Evolutionary conservation across 2,329 filamentous ascomycete genomes (phyloP).

Genomic region (Xylaria sp.): DNA sequence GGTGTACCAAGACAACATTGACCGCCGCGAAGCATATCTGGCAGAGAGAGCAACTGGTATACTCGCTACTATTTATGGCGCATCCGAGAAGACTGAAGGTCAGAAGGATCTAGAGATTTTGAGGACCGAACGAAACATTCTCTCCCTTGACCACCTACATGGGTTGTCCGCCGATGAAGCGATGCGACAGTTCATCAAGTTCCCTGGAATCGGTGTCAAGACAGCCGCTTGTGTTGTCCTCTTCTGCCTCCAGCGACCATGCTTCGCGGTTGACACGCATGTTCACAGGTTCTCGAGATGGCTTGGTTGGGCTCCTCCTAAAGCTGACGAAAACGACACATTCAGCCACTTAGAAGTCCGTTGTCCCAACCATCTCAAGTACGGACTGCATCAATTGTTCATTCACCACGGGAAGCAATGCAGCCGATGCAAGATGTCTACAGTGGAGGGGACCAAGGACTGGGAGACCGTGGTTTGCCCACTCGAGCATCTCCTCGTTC

Average conservation of each 20-base stretch:
- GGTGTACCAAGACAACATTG: slow-evolving; percentile 74
- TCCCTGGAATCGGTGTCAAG: slow-evolving; percentile 66
- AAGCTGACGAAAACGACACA: slow-evolving; percentile 56
- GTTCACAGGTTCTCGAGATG: slow-evolving; percentile 63
- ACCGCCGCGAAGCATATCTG: slow-evolving; percentile 56
- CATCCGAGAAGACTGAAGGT: slow-evolving; percentile 52
- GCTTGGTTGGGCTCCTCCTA: slow-evolving; percentile 65
- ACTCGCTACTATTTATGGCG: slow-evolving; percentile 56
- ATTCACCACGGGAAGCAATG: slow-evolving; percentile 64
- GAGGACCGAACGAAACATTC: slow-evolving; percentile 65
- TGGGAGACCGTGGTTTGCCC: slow-evolving; percentile 66
- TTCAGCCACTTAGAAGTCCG: slow-evolving; percentile 64
- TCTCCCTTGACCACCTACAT: slow-evolving; percentile 65
- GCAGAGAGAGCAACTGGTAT: slow-evolving; percentile 54
- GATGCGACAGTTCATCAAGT: slow-evolving; percentile 61
- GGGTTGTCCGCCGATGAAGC: slow-evolving; percentile 57
- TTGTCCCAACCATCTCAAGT: slow-evolving; percentile 64
- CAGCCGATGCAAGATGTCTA: slow-evolving; percentile 58
- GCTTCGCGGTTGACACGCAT: slow-evolving; percentile 69
- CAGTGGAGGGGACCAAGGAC: slow-evolving; percentile 66
- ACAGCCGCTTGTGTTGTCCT: slow-evolving; percentile 66
- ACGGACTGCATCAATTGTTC: slow-evolving; percentile 64
- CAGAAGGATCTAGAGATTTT: slow-evolving; percentile 67
- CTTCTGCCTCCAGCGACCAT: slow-evolving; percentile 63
- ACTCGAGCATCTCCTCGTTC: slow-evolving; percentile 54